Evolutionary conservation across 345 rosid species (phyloP).

Genomic region (Eucalyptus sp.): DNA sequence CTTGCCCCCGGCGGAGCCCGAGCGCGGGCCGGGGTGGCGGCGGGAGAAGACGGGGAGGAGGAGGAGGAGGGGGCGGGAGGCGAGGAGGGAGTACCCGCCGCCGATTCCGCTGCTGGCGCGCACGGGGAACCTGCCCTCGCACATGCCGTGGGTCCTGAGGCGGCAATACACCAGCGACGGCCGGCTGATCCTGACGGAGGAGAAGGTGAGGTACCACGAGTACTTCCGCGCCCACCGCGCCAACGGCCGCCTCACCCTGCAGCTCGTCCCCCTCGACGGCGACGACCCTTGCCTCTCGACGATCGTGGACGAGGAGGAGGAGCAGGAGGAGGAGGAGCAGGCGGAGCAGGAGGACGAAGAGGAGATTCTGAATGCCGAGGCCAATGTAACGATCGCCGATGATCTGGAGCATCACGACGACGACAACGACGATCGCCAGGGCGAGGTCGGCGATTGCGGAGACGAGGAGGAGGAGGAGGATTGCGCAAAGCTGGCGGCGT

Average conservation of each 20-base stretch:
- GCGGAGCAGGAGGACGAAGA: neutral
- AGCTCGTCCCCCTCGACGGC: constrained; percentile 24
- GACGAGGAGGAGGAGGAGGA: neutral
- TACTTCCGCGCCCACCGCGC: constrained; percentile 29
- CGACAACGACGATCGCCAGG: neutral
- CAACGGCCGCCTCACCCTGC: constrained; percentile 26
- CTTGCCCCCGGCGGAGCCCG: neutral
- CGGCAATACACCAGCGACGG: constrained; percentile 25
- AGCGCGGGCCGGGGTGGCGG: neutral
- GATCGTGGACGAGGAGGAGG: neutral
- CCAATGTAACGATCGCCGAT: neutral
- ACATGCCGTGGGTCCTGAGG: constrained; percentile 28
- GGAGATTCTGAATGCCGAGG: neutral
- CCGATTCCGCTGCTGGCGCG: constrained; percentile 26
- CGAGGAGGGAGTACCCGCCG: constrained; percentile 25
- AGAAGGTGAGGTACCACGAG: constrained; percentile 28
- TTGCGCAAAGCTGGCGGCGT: neutral
- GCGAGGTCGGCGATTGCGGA: neutral
- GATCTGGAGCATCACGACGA: neutral
- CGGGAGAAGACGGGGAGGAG: neutral
- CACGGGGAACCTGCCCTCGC: constrained; percentile 21
- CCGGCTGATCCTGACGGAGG: constrained; percentile 25
- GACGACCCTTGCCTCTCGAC: neutral
- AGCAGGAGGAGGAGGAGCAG: neutral
- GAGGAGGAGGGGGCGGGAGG: neutral